These are phyloP conservation scores for Hymenoscyphus occultus DNA, from an alignment of 2,329 filamentous ascomycete species.

Conservation along the genomic window DNA sequence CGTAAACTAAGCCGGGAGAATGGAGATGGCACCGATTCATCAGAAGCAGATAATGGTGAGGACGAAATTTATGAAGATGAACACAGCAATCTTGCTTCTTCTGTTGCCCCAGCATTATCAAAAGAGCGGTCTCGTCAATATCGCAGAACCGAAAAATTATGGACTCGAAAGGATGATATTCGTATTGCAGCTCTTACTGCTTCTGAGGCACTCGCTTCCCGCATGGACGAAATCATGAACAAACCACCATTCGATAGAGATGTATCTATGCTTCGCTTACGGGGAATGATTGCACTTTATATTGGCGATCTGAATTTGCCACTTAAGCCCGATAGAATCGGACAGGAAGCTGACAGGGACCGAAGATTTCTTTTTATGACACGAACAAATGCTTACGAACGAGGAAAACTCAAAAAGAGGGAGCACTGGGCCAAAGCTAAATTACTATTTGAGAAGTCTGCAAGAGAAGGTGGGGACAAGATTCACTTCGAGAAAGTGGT, in stretches of 20 bases:
- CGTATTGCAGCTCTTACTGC: conserved; percentile 35
- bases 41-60: conserved; percentile 29
- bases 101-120: conserved; percentile 24
- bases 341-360: conserved; percentile 24
- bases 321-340: conserved; percentile 14
- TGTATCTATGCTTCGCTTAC: conserved; percentile 62
- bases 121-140: conserved; percentile 19
- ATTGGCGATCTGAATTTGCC: conserved; percentile 64
- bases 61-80: conserved; percentile 27
- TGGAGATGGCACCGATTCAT: neutral
- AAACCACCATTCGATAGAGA: conserved; percentile 69
- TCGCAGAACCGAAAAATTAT: conserved; percentile 23
- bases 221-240: conserved; percentile 69
- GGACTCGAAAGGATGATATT: conserved; percentile 32
- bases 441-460: conserved; percentile 40
- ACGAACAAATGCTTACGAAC: conserved; percentile 26
- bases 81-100: conserved; percentile 12
- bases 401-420: conserved; percentile 24
- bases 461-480: conserved; percentile 23
- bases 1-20: conserved; percentile 35
- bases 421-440: conserved; percentile 40
- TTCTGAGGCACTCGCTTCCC: conserved; percentile 60
- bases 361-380: conserved; percentile 25
- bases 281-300: conserved; percentile 74
- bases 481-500: conserved; percentile 21